Percentiles rank a stretch among this genome's conserved stretches.
Evolutionary conservation across 805 yeast genomes (phyloP).

Genomic region (Lipomyces starkeyi): DNA sequence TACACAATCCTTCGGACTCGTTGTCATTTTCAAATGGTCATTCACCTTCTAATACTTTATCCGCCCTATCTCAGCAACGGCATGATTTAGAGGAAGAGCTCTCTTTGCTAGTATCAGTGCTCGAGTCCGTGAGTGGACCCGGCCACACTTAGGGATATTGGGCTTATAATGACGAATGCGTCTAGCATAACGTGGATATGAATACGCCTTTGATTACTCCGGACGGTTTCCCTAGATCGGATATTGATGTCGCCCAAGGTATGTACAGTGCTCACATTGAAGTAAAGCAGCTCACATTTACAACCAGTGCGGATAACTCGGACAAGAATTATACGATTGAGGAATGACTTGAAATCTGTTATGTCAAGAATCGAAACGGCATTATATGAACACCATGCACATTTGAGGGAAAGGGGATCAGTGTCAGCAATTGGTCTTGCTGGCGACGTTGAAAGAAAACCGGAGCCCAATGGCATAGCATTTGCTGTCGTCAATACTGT

Average conservation of each 20-base stretch:
- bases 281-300: neutral
- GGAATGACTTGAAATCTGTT: constrained; percentile 69
- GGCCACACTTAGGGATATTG: neutral
- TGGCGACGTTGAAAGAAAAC: neutral
- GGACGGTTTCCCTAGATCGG: constrained; percentile 88
- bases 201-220: constrained; percentile 63
- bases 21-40: constrained; percentile 10
- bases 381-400: constrained; percentile 54
- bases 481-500: constrained; percentile 64
- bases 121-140: constrained; percentile 22
- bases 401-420: constrained; percentile 7
- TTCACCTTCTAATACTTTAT: neutral
- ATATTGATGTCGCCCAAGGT: constrained; percentile 73
- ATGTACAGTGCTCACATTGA: constrained; percentile 3
- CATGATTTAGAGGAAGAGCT: constrained; percentile 28
- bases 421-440: neutral
- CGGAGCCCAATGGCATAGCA: constrained; percentile 48
- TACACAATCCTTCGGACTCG: constrained; percentile 13
- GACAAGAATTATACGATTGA: constrained; percentile 65
- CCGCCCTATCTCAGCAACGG: constrained; percentile 6
- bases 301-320: constrained; percentile 61
- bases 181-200: constrained; percentile 61
- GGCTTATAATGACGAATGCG: neutral
- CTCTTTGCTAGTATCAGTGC: constrained; percentile 22
- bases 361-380: constrained; percentile 55